A percentile compares a stretch with the other conserved stretches of the same genome.
These are phyloP conservation scores for Drechslera avenae DNA, from an alignment of 2,329 filamentous ascomycete genomes.

Conservation along the genomic window DNA sequence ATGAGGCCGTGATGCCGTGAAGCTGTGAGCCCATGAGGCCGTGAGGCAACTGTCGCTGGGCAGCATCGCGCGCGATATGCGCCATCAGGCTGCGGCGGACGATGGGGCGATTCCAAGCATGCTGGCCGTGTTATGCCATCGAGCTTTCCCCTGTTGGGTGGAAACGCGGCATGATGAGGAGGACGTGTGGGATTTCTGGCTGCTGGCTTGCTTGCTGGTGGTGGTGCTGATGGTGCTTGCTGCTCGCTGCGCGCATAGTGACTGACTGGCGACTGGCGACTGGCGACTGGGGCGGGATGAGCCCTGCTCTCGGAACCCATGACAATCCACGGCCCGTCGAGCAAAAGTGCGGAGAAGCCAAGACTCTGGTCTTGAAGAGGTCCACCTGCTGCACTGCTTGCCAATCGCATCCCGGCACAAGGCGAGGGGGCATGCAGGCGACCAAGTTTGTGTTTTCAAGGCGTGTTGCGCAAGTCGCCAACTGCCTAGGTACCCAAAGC, in stretches of 20 bases:
- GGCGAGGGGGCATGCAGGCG: constrained; percentile 9
- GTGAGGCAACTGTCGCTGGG: not conserved
- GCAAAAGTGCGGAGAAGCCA: constrained; percentile 29
- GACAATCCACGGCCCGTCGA: constrained; percentile 26
- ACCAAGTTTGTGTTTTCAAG: constrained; percentile 13
- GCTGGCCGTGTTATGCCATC: constrained; percentile 27
- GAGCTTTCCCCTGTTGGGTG: constrained; percentile 13
- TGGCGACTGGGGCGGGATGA: constrained; percentile 7
- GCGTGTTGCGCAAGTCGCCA: constrained; percentile 18
- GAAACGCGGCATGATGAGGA: constrained; percentile 26
- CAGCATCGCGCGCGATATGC: constrained; percentile 1
- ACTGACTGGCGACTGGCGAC: not conserved
- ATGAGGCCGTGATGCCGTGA: too few species aligned
- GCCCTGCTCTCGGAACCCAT: constrained; percentile 18
- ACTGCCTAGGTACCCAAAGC: constrained; percentile 9
- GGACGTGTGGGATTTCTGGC: constrained; percentile 26
- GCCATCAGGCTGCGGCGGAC: constrained; percentile 4
- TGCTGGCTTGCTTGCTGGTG: not conserved
- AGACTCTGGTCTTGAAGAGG: not conserved
- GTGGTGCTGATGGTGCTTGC: too few species aligned
- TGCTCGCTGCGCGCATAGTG: constrained; percentile 19
- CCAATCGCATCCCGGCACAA: constrained; percentile 15
- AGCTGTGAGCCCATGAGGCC: too few species aligned
- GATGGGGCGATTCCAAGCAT: constrained; percentile 3
- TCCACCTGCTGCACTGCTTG: constrained; percentile 3